phyloP scores from a whole-genome alignment of 352 stramenopile genomes.

The Globisporangium sylvaticum region DNA sequence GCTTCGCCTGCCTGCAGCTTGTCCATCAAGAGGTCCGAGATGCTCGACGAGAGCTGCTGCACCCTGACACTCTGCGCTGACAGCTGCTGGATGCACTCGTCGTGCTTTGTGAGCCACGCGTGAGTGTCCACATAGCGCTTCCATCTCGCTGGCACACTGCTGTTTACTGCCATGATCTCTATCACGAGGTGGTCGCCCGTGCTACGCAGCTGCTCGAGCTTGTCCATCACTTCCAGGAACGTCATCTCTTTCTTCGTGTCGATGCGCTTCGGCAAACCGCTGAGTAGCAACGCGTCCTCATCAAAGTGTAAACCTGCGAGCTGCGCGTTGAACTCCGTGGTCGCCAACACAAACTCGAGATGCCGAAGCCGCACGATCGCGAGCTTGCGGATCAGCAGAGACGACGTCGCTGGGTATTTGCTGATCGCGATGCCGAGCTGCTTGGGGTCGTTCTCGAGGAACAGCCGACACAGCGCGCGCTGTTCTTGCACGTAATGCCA shows the following conservation, averaged over 20 bases:
- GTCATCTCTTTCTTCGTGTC: conserved; percentile 48
- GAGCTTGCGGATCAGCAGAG: conserved; percentile 43
- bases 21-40: conserved; percentile 50
- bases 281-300: conserved; percentile 33
- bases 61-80: conserved; percentile 37
- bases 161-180: conserved; percentile 40
- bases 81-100: conserved; percentile 38
- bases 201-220: conserved; percentile 51
- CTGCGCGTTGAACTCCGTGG: conserved; percentile 28
- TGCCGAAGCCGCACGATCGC: conserved; percentile 44
- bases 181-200: conserved; percentile 48
- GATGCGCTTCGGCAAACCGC: conserved; percentile 30
- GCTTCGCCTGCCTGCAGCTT: conserved; percentile 42
- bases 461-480: conserved; percentile 36
- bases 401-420: conserved; percentile 30
- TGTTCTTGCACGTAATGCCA: conserved; percentile 45
- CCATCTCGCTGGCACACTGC: conserved; percentile 36
- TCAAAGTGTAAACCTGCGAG: conserved; percentile 38
- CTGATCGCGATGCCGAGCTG: conserved; percentile 29
- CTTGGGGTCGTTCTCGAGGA: conserved; percentile 22
- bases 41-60: conserved; percentile 33
- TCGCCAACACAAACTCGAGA: conserved; percentile 36
- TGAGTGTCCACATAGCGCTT: conserved; percentile 32
- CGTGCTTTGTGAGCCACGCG: conserved; percentile 35
- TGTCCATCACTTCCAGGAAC: conserved; percentile 50